These are phyloP conservation scores for Kuraishia floccosa DNA, from an alignment of 805 yeast species.

Conservation along the genomic window DNA sequence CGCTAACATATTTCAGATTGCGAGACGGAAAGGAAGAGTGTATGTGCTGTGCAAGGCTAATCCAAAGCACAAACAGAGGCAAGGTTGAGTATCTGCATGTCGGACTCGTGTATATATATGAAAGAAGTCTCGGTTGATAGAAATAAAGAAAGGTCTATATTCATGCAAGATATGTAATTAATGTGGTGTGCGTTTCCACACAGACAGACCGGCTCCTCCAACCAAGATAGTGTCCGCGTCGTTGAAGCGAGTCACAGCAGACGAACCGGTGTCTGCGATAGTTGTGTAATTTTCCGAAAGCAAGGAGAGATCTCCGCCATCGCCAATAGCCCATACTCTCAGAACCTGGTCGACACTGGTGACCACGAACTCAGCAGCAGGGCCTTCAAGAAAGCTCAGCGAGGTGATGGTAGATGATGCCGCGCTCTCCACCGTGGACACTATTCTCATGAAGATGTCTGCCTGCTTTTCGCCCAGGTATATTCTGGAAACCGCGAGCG, in stretches of 20 bases:
- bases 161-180: too few relatives aligned
- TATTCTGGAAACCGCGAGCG: constrained; percentile 33
- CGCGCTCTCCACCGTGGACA: constrained; percentile 36
- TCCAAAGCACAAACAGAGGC: constrained; percentile 92
- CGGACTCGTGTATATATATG: constrained; percentile 1
- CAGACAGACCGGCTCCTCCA: constrained; percentile 80
- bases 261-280: constrained; percentile 83
- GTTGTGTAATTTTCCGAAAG: constrained; percentile 51
- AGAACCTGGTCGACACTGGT: constrained; percentile 81
- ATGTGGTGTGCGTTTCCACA: too few relatives aligned
- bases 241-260: constrained; percentile 24
- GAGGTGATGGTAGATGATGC: constrained; percentile 86
- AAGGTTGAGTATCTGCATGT: constrained; percentile 34
- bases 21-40: constrained; percentile 90
- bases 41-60: constrained; percentile 89
- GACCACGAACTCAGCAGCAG: constrained; percentile 28
- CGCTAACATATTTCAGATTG: constrained; percentile 32
- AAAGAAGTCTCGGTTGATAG: background rate
- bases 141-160: too few relatives aligned
- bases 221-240: constrained; percentile 25
- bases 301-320: constrained; percentile 14
- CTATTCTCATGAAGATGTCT: constrained; percentile 14
- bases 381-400: constrained; percentile 22
- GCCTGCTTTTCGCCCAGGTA: constrained; percentile 11
- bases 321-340: constrained; percentile 45